Base-by-base conservation (phyloP, 2,329 filamentous ascomycete species). In the Thelonectria olida region DNA sequence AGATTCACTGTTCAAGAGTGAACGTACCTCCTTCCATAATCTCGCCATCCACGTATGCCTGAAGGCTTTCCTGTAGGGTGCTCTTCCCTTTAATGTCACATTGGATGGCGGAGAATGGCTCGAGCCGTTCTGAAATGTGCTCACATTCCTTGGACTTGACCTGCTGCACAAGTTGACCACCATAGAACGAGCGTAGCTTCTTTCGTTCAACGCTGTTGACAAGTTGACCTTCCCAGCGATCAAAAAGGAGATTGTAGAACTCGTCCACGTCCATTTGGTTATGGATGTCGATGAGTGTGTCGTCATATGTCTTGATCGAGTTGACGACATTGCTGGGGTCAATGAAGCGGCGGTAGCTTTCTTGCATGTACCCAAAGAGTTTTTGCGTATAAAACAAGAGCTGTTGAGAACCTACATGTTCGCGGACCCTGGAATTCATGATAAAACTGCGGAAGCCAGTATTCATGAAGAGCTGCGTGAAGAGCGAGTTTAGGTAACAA, bases 191-290 rank as follows among this genome's bases (percentile, higher is more conserved):
- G 50, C 91, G 87, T 66, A 99, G 90, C 20, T 78, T 80, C 65
- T 87, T 88, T 76, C 92, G 97, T 31, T 88, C 87, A n/a, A 88
- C 84, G 2, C 82, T 77, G 9, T 85, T 84, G 17, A 85, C 76
- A 66, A 98, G 88, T 71, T 97, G 92, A 8, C 88, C 86, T 74
- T 99, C 96, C 86, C 93, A 93, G 23, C 93, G 88, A 75, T 97
- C 93, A 70, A 98, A 96, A 0, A 99, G 84, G 5, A 97, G 84
- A 71, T 96, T 97, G 80, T 96, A 98, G 74, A 98, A 99, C 74
- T 97, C 94, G 69, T 98, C 96, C 5, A 97, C 96, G 74, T 99
- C 96, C 92, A 99, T 98, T 76, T 99, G 96, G 61, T 92, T 88
- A 57, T 90, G 88, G 23, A 96, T 90, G 75, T 98, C 93, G 64